Base-by-base conservation (phyloP, 1,139 yeast species). In the Taphrina pruni region DNA sequence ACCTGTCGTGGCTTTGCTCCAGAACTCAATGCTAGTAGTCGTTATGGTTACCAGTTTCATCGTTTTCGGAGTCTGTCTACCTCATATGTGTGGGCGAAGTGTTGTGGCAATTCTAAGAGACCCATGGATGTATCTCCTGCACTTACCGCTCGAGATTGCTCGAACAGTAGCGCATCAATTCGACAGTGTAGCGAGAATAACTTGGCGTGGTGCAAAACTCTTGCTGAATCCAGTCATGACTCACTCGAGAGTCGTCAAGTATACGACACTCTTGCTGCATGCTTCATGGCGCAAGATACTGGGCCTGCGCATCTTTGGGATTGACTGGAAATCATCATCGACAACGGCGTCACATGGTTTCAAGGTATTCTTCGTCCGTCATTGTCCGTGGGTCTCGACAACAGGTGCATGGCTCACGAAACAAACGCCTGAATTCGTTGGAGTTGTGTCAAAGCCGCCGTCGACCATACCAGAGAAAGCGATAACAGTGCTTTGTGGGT, bases 1-100 rank as follows among this genome's bases (percentile, higher is more conserved):
- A 5, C 79, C 80, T 6, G 50, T 78, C 3, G 46, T 70, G 20
- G 71, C 73, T n/a, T 62, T 75, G 45, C 74, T 74, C 39, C 72
- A 69, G 65, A 73, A 70, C 51, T 70, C 72, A 20, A 61, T 70
- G 60, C 69, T 73, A 46, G 60, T 72, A 8, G 71, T 75, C 4
- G 71, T 73, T 45, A 60, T 74, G 56, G 72, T 74, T 12, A 71
- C 76, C 7, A 71, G 60, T 8, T 62, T 68, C 57, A 56, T 68
- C 32, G 41, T 58, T 26, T 43, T 62, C 17, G 67, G 62, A 26
- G 43, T 68, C 20, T 58, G 64, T 36, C 36, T 68, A 12, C 70
- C 70, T 2, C 54, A 56, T 17, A 43, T 68, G 58, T 46, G 55
- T 36, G 70, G 70, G 12, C 67, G 68, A 6, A 6, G 41, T 17